phyloP scores from a whole-genome alignment of 495 filamentous ascomycete genomes.

The Tuber calosporum region DNA sequence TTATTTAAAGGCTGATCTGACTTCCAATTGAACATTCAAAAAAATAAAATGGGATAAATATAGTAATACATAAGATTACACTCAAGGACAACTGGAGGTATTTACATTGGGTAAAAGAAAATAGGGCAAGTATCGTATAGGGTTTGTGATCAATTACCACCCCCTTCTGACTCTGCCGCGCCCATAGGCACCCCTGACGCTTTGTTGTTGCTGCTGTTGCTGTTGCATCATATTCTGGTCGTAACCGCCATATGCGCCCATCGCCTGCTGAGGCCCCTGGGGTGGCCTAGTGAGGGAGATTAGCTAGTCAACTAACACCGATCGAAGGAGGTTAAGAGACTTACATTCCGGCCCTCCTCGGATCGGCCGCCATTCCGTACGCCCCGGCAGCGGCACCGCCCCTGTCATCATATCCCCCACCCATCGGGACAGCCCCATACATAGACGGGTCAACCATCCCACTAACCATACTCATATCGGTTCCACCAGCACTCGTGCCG shows the following conservation, averaged over 20 bases:
- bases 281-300: conserved; percentile 37
- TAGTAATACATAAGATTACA: neutral
- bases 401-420: conserved; percentile 50
- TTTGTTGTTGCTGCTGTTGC: conserved; percentile 24
- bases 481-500: conserved; percentile 25
- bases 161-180: neutral
- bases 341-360: conserved; percentile 45
- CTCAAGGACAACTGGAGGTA: neutral
- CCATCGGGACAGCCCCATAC: conserved; percentile 67
- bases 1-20: neutral
- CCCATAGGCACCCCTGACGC: neutral
- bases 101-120: neutral
- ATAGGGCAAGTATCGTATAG: neutral
- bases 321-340: conserved; percentile 15
- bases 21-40: neutral
- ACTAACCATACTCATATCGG: conserved; percentile 52
- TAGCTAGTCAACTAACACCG: conserved; percentile 25
- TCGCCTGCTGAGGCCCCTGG: conserved; percentile 48
- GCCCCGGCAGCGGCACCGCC: conserved; percentile 45
- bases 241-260: conserved; percentile 53
- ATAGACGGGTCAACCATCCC: conserved; percentile 75
- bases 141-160: neutral
- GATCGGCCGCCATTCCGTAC: conserved; percentile 41
- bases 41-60: neutral
- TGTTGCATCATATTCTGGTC: conserved; percentile 49